Conservation (phyloP, 139 green algal genomes). For the Axilococcus clingmanii region DNA sequence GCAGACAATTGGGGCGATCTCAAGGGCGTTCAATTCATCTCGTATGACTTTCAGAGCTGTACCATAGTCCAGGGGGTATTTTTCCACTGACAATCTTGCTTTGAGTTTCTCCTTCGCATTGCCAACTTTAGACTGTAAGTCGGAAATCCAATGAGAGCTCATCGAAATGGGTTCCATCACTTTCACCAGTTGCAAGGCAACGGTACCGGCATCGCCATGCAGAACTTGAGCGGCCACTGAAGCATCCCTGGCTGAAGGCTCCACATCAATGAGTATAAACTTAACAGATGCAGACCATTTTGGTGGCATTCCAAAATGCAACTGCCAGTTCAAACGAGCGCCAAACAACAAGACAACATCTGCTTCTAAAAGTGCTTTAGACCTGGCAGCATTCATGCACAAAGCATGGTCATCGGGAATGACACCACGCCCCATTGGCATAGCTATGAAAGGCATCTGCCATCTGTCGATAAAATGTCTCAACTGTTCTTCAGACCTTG, state of each 20-base stretch:
- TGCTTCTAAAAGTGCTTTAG: constrained; percentile 41
- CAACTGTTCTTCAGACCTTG: constrained; percentile 32
- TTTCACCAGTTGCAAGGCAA: constrained; percentile 26
- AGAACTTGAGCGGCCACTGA: constrained; percentile 29
- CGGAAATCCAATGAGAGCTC: background rate
- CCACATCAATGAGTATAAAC: constrained; percentile 61
- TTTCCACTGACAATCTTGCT: constrained; percentile 4
- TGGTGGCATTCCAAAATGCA: constrained; percentile 69
- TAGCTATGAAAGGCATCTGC: constrained; percentile 57
- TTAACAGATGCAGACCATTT: constrained; percentile 42
- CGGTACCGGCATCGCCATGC: constrained; percentile 31
- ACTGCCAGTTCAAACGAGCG: constrained; percentile 68
- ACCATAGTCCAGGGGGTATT: constrained; percentile 50
- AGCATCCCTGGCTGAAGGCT: constrained; percentile 28
- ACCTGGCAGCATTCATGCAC: constrained; percentile 50
- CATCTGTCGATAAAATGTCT: constrained; percentile 32
- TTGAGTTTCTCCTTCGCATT: constrained; percentile 29
- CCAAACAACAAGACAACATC: constrained; percentile 68
- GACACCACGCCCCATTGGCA: constrained; percentile 66
- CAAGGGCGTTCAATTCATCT: constrained; percentile 21
- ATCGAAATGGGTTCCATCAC: constrained; percentile 7
- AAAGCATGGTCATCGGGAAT: constrained; percentile 50
- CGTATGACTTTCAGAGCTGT: constrained; percentile 43
- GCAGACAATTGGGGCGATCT: constrained; percentile 40
- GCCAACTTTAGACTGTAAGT: constrained; percentile 13